Base-by-base conservation (phyloP, 2,329 filamentous ascomycete genomes). In the Ophiostoma populinum region DNA sequence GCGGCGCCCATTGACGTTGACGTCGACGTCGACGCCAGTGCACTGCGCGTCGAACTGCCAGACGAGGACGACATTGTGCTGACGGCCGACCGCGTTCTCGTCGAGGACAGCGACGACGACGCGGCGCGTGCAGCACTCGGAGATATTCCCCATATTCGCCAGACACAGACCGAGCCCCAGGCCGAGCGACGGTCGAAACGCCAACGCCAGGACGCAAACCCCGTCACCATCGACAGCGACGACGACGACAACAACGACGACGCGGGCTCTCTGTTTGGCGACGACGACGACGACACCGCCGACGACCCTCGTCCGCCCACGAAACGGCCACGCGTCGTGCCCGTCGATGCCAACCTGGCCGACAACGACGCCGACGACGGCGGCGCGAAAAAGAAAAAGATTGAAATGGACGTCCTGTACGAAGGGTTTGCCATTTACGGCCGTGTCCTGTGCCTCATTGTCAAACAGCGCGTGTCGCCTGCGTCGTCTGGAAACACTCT, bases 371-470 rank as follows among this genome's bases (percentile, higher is more conserved):
- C 46, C 58, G 52, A 49, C 7, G 51, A 49, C 32, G 44, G 21
- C 13, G 51, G 53, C 8, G 74, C 80, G 38, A 80, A 92, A 49
- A 92, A 94, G 58, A 94, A 98, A 62, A 95, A 94, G 54, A 59
- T 92, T 46, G 71, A 69, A 15, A 70, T 94, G 61, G 76, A 79
- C 42, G 90, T 87, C 18, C 76, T 75, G 11, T 98, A 95, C 56
- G 85, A 95, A 49, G 87, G 90, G 7, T 95, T 95, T 57, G 81
- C 79, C 47, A 94, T 98, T 50, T 92, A 93, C 57, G 85, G 90
- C 9, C 79, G 83, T 46, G 83, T 93, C 31, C 62, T 98, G 18
- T 95, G 86, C 55, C 65, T 98, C 39, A 79, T 98, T 7, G 76
- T 98, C 49, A 76, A 74, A 54, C 80, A 78, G 51, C 75, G 78